Percentiles rank a stretch among this genome's conserved stretches.
phyloP scores from a whole-genome alignment of 2,329 filamentous ascomycete species.

The Colletotrichum ledebouriae region DNA sequence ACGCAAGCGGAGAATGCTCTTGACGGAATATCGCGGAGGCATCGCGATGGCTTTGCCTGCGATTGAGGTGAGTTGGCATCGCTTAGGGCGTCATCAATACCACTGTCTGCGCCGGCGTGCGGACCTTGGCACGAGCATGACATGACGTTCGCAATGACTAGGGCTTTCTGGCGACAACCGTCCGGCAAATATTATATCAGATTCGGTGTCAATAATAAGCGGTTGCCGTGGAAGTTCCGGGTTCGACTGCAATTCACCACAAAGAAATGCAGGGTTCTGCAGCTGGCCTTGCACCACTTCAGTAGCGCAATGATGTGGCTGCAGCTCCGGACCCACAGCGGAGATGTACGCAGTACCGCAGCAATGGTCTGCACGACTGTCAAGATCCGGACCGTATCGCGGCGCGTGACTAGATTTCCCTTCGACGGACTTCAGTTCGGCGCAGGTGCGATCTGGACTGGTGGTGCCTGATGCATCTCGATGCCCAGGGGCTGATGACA shows the following conservation, averaged over 20 bases:
- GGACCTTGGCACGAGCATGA: neutral
- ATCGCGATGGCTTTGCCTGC: neutral
- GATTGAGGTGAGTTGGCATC: slow-evolving; percentile 1
- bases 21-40: slow-evolving; percentile 8
- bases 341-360: slow-evolving; percentile 18
- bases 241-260: neutral
- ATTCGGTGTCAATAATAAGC: neutral
- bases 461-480: slow-evolving; percentile 23
- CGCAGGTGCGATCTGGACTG: slow-evolving; percentile 25
- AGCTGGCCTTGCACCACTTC: slow-evolving; percentile 8
- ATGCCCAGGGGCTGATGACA: slow-evolving; percentile 19
- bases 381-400: slow-evolving; percentile 18
- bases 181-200: neutral
- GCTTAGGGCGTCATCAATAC: neutral
- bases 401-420: slow-evolving; percentile 8
- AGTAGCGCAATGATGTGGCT: slow-evolving; percentile 19
- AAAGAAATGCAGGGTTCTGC: slow-evolving; percentile 34
- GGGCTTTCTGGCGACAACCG: neutral
- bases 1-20: slow-evolving; percentile 18
- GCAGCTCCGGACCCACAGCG: slow-evolving; percentile 30
- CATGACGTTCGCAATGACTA: neutral
- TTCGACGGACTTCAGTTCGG: slow-evolving; percentile 24
- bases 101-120: slow-evolving; percentile 3
- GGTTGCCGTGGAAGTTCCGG: neutral
- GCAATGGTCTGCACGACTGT: slow-evolving; percentile 16